phyloP scores from a whole-genome alignment of 2,329 filamentous ascomycete genomes.

The Beauveria sp. region DNA sequence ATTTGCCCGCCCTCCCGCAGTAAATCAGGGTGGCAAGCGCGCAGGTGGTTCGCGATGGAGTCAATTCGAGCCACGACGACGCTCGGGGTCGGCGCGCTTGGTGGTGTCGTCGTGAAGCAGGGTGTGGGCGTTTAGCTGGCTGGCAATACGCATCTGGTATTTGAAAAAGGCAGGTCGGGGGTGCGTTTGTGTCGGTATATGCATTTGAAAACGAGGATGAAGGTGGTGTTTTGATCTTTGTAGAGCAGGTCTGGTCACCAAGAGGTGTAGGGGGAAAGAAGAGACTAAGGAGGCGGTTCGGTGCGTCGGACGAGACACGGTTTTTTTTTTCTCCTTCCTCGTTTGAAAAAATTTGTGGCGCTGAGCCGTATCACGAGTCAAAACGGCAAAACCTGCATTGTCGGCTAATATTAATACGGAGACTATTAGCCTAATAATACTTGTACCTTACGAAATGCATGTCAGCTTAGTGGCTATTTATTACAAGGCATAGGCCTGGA shows the following conservation, averaged over 20 bases:
- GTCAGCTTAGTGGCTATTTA: too few species aligned
- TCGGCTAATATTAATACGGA: neutral
- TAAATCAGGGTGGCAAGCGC: constrained; percentile 10
- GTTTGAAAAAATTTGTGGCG: neutral
- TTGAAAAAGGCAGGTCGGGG: constrained; percentile 43
- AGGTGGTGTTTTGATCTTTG: neutral
- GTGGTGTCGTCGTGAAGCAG: constrained; percentile 42
- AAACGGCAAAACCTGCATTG: neutral
- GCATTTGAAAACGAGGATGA: constrained; percentile 39
- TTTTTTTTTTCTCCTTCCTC: neutral
- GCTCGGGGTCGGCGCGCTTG: constrained; percentile 50
- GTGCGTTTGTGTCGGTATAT: constrained; percentile 41
- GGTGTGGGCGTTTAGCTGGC: constrained; percentile 34
- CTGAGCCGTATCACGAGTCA: neutral
- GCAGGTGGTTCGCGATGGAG: constrained; percentile 14
- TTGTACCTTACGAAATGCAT: too few species aligned
- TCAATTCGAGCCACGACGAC: constrained; percentile 47
- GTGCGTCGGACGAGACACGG: constrained; percentile 1
- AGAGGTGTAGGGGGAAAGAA: constrained; percentile 19
- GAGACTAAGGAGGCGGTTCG: neutral
- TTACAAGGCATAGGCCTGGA: too few species aligned
- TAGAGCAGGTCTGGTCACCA: constrained; percentile 17
- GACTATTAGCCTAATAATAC: too few species aligned
- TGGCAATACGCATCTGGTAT: constrained; percentile 50
- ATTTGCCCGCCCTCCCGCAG: neutral